A percentile compares a stretch with the other conserved stretches of the same genome.
phyloP scores from a whole-genome alignment of 768 basidiomycete species.

The Daedalea quercina region DNA sequence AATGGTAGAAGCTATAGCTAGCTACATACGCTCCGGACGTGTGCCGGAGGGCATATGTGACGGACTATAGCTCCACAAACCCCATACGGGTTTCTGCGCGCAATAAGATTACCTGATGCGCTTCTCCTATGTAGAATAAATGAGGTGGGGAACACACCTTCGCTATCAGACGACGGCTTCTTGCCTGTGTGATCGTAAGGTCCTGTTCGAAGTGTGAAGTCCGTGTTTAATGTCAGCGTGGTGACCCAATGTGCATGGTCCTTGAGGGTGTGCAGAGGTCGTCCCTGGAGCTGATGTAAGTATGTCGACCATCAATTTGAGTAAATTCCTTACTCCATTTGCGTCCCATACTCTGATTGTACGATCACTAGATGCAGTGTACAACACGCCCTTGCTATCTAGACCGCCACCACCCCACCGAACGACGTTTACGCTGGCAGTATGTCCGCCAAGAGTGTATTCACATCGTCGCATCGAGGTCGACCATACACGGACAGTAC shows the following conservation, averaged over 20 bases:
- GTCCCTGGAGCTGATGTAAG: conserved; percentile 56
- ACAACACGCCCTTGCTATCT: conserved; percentile 63
- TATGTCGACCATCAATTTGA: no score
- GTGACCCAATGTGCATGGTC: conserved; percentile 99
- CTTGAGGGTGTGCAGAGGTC: conserved; percentile 75
- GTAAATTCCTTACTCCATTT: conserved; percentile 59
- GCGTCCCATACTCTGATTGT: conserved; percentile 96
- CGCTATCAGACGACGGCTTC: conserved; percentile 70
- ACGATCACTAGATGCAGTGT: conserved; percentile 92
- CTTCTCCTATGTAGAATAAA: no score
- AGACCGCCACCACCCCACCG: conserved; percentile 90
- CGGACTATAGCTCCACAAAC: no score
- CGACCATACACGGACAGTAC: conserved; percentile 94
- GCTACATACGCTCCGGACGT: no score
- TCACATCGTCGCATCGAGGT: conserved; percentile 62
- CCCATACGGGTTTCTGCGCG: no score
- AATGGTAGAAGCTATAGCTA: no score
- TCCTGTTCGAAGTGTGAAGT: conserved; percentile 90
- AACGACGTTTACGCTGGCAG: conserved; percentile 90
- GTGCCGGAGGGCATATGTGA: not conserved
- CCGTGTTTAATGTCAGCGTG: conserved; percentile 90
- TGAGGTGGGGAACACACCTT: conserved; percentile 45
- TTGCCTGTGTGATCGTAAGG: conserved; percentile 89
- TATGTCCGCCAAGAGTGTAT: conserved; percentile 88
- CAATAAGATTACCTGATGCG: no score